Percentiles rank a stretch among this genome's conserved stretches.
Conservation (phyloP, 2,329 filamentous ascomycete genomes). For the Fusarium sp. region DNA sequence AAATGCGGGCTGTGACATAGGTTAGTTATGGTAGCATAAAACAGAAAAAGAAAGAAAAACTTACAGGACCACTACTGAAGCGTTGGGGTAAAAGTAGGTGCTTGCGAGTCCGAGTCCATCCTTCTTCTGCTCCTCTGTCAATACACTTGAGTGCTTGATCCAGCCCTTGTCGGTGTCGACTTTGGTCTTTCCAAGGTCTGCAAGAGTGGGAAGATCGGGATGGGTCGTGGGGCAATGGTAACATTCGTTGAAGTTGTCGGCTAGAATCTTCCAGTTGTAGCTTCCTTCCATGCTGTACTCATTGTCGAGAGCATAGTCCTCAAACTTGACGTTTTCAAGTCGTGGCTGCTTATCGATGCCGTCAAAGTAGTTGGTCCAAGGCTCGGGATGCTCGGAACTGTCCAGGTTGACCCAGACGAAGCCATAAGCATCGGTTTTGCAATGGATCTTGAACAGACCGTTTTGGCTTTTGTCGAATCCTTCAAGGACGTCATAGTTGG, state of each 20-base stretch:
- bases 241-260: slow-evolving; percentile 74
- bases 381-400: slow-evolving; percentile 58
- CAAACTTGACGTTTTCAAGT: slow-evolving; percentile 58
- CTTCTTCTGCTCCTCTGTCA: slow-evolving; percentile 35
- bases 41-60: too few relatives aligned
- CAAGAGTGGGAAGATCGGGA: slow-evolving; percentile 33
- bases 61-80: slow-evolving; percentile 37
- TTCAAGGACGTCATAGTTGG: slow-evolving; percentile 64
- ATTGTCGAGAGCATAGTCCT: slow-evolving; percentile 68
- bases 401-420: slow-evolving; percentile 74
- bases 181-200: slow-evolving; percentile 35
- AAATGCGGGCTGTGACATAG: slow-evolving; percentile 13
- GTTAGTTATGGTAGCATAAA: not conserved
- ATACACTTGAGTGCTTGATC: slow-evolving; percentile 34
- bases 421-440: slow-evolving; percentile 65
- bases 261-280: slow-evolving; percentile 73
- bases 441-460: slow-evolving; percentile 67
- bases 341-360: slow-evolving; percentile 60
- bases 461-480: slow-evolving; percentile 70
- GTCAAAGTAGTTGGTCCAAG: slow-evolving; percentile 67
- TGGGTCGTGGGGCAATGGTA: slow-evolving; percentile 42
- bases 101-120: slow-evolving; percentile 31
- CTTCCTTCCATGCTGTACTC: slow-evolving; percentile 67
- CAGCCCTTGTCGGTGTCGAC: slow-evolving; percentile 29
- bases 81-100: slow-evolving; percentile 40